Base-by-base conservation (phyloP, 108 stramenopile species). In the Chaetoceros muelleri region DNA sequence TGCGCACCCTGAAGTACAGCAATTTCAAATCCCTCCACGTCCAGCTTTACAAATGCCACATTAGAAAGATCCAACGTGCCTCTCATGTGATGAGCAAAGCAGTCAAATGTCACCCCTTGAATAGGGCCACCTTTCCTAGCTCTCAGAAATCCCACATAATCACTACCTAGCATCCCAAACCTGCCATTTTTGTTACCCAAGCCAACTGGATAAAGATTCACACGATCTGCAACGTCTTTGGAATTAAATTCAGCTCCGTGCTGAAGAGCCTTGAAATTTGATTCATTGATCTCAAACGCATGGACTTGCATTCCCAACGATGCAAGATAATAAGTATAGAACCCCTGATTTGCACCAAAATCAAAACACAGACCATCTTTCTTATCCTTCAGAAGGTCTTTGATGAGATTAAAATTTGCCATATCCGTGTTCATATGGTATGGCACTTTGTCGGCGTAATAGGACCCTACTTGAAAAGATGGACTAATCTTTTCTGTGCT, bases 261-360 rank as follows among this genome's bases (percentile, higher is more conserved):
- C 40, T 60, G 58, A 0, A 66, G 52, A 18, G 57, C n/a, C 13
- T 60, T 52, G 50, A 60, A 60, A 58, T 66, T 66, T 3, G 18
- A 5, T 21, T 50, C 30, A 0, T 60, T 18, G 28, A 66, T 66
- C 30, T 66, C 65, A 60, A 66, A 66, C 19, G 65, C 20, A 45
- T 60, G 65, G 7, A 66, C 65, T 0, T 59, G 17, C 51, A 66
- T 52, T 7, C 65, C 65, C 16, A 66, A 40, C 13, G 58, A 16
- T 16, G 65, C 65, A 28, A 66, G 29, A 31, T 66, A 66, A 19
- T 52, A 66, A 17, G 67, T 67, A 48, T 67, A 67, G 28, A 67
- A 67, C 2, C 67, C 67, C 31, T 67, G 67, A 60, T 67, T 67
- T 16, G 67, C 67, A 21, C 67, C 67, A 28, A 67, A 45, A 44